phyloP scores from a whole-genome alignment of 2,329 filamentous ascomycete genomes.

The Beauveria pseudobassiana region DNA sequence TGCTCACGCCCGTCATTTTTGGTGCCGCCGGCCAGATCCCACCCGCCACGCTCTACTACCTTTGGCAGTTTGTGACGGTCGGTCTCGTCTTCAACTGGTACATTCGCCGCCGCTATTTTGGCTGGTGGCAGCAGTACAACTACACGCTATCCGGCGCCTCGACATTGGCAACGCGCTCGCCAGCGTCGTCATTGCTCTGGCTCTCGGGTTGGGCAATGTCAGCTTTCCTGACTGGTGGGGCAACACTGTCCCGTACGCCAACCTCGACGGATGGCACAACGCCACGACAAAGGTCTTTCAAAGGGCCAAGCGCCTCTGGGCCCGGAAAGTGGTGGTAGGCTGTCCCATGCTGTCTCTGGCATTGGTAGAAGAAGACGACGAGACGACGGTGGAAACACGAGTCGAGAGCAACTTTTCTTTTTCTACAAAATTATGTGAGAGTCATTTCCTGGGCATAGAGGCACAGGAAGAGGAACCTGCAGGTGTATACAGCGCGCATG shows the following conservation, averaged over 20 bases:
- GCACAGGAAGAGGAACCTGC: too few relatives aligned
- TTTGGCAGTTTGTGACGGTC: constrained; percentile 47
- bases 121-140: constrained; percentile 53
- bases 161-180: constrained; percentile 46
- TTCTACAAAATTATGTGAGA: too few relatives aligned
- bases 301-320: constrained; percentile 21
- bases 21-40: constrained; percentile 43
- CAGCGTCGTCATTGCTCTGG: constrained; percentile 40
- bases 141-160: constrained; percentile 49
- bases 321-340: constrained; percentile 19
- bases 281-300: constrained; percentile 21
- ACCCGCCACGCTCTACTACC: constrained; percentile 48
- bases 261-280: constrained; percentile 20
- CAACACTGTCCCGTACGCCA: constrained; percentile 28
- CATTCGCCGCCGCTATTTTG: constrained; percentile 40
- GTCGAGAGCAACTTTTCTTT: too few relatives aligned
- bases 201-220: constrained; percentile 35
- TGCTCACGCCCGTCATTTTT: constrained; percentile 48
- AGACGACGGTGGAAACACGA: too few relatives aligned
- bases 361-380: too few relatives aligned
- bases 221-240: constrained; percentile 43
- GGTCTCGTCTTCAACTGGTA: constrained; percentile 49
- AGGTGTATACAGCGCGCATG: too few relatives aligned
- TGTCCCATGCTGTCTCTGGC: too few relatives aligned
- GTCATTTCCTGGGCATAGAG: too few relatives aligned